These are phyloP conservation scores for Debaryomycetaceae sp. DNA, from an alignment of 1,139 yeast species.

Conservation along the genomic window DNA sequence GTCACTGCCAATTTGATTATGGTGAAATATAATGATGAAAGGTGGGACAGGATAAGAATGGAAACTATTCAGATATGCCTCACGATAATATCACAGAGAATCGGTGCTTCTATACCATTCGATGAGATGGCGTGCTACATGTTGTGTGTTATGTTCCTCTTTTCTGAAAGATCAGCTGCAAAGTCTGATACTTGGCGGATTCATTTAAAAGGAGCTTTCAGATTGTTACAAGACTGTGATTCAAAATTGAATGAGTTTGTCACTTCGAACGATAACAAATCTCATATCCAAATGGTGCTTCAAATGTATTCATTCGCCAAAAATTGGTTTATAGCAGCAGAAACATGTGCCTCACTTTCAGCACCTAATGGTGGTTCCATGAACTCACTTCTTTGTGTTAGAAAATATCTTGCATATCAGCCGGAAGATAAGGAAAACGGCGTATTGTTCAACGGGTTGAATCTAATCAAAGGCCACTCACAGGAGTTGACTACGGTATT, in stretches of 20 bases:
- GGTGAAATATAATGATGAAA: constrained; percentile 1
- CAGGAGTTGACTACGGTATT: constrained; percentile 8
- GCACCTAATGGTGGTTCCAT: constrained; percentile 9
- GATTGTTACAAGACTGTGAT: constrained; percentile 7
- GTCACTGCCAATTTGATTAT: constrained; percentile 4
- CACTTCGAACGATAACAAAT: not conserved
- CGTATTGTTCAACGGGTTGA: constrained; percentile 5
- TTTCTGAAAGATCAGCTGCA: constrained; percentile 17
- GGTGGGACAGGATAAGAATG: constrained; percentile 6
- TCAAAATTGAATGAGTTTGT: not conserved
- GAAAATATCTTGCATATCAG: not conserved
- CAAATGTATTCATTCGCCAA: constrained; percentile 7
- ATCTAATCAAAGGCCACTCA: constrained; percentile 8
- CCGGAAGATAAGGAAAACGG: not conserved
- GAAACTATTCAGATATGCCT: constrained; percentile 4
- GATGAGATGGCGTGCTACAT: constrained; percentile 8
- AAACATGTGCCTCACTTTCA: constrained; percentile 7
- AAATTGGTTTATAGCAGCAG: constrained; percentile 8
- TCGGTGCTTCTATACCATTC: constrained; percentile 5
- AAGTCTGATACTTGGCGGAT: constrained; percentile 18
- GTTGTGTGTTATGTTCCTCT: constrained; percentile 13
- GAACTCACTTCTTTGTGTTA: not conserved
- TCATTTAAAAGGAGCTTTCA: constrained; percentile 19
- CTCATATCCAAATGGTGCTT: constrained; percentile 2
- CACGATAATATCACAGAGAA: constrained; percentile 3